phyloP scores from a whole-genome alignment of 2,329 filamentous ascomycete genomes.

The Colletotrichum limetticola region DNA sequence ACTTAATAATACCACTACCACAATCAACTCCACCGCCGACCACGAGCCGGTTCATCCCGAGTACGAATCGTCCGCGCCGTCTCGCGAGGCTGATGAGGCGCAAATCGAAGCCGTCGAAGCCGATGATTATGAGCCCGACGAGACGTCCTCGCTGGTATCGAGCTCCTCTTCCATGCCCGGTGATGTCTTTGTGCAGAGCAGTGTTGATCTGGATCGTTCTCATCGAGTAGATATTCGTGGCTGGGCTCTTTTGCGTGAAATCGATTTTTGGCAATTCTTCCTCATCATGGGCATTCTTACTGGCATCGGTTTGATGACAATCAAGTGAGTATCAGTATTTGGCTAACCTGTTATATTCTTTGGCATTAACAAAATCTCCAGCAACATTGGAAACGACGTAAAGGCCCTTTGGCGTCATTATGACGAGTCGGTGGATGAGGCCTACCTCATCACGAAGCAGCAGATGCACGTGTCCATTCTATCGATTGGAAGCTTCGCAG shows the following conservation, averaged over 20 bases:
- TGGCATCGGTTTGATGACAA: slow-evolving; percentile 96
- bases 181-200: slow-evolving; percentile 65
- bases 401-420: slow-evolving; percentile 90
- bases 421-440: slow-evolving; percentile 76
- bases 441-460: slow-evolving; percentile 83
- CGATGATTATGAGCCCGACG: slow-evolving; percentile 63
- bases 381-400: slow-evolving; percentile 93
- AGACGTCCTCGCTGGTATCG: slow-evolving; percentile 85
- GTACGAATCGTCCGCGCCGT: slow-evolving; percentile 23
- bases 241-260: slow-evolving; percentile 73
- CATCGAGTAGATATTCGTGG: slow-evolving; percentile 93
- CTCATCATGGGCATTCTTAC: slow-evolving; percentile 88
- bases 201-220: slow-evolving; percentile 78
- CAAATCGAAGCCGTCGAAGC: slow-evolving; percentile 43
- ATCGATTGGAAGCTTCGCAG: slow-evolving; percentile 87
- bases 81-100: slow-evolving; percentile 34
- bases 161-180: slow-evolving; percentile 63
- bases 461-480: slow-evolving; percentile 94
- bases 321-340: slow-evolving; percentile 77
- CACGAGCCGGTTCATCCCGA: slow-evolving; percentile 15
- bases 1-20: slow-evolving; percentile 37
- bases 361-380: slow-evolving; percentile 52
- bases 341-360: not conserved
- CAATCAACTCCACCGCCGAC: slow-evolving; percentile 39
- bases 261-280: slow-evolving; percentile 94